Evolutionary conservation across 257 asterid genomes (phyloP), one percentile per base, ranked within the genome.

Genomic region (Salvia hispanica): DNA sequence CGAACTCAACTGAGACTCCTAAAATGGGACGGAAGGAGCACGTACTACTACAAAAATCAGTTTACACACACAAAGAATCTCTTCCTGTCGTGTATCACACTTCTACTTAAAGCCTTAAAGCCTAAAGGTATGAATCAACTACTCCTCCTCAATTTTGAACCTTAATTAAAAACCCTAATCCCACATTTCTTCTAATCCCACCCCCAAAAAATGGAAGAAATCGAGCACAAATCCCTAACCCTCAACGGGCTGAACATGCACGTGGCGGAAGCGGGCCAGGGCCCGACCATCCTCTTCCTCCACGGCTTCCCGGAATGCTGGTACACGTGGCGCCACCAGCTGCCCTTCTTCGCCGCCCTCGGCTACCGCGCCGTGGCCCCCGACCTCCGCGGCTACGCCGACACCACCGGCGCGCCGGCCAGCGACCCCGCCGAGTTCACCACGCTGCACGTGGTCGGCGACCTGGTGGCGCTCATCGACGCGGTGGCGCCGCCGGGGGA

Each of bases 281-380:
- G 97, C 36, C 96, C 97, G 3, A 42, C 75, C n/a, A 76, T 88
- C 80, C 82, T 91, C 46, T 83, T 91, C 80, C 84, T 90, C 79
- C 96, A 86, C 73, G 96, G 96, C 21, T 90, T 90, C 82, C 97
- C 97, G 0, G 92, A 88, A 13, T 82, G 80, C 70, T 91, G 97
- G 95, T 91, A 79, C 87, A 76, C 96, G 11, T 91, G 96, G 96
- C 83, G 96, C 42, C 93, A 86, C 77, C 97, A 91, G 78, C 77
- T 91, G 74, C 13, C 47, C 40, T 86, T 76, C 85, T 61, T 90
- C 65, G 87, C 97, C 45, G 46, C 64, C 70, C 83, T 67, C 7
- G 90, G 95, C 31, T 78, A 75, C 79, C 84, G 86, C 1, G 95
- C 86, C 0, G 74, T 88, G 21, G 92, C 97, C 5, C 92, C 95